A percentile compares a stretch with the other conserved stretches of the same genome.
These are phyloP conservation scores for Filobasidium uniguttulatum DNA, from an alignment of 1,284 basidiomycete species.

Conservation along the genomic window DNA sequence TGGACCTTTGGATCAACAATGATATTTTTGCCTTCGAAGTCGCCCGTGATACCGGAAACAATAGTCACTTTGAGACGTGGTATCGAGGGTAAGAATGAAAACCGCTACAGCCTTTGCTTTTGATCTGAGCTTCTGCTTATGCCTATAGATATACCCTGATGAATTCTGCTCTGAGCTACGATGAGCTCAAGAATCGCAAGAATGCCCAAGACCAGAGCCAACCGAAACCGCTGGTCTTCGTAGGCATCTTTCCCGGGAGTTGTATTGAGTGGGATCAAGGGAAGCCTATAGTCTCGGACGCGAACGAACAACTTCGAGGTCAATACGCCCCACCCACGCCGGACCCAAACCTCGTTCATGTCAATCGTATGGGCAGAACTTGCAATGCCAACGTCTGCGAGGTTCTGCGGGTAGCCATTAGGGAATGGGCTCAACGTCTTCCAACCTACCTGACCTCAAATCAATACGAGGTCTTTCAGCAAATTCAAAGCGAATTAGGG, in stretches of 20 bases:
- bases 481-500: background rate
- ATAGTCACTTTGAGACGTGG: background rate
- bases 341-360: background rate
- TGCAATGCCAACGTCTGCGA: background rate
- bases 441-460: background rate
- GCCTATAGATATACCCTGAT: too few relatives aligned
- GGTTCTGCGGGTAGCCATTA: background rate
- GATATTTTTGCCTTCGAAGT: background rate
- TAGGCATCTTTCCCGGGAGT: background rate
- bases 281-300: background rate
- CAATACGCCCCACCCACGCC: background rate
- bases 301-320: background rate
- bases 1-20: background rate
- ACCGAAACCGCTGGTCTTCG: background rate
- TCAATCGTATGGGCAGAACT: background rate
- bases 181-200: too few relatives aligned
- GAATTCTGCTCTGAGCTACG: too few relatives aligned
- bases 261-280: background rate
- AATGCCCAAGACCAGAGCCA: background rate
- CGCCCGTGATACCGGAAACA: background rate
- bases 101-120: background rate
- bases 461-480: background rate
- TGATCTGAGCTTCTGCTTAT: too few relatives aligned
- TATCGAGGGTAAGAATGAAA: background rate
- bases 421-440: background rate